Conservation (phyloP, 164 flowering plant species). For the Taxillus chinensis region DNA sequence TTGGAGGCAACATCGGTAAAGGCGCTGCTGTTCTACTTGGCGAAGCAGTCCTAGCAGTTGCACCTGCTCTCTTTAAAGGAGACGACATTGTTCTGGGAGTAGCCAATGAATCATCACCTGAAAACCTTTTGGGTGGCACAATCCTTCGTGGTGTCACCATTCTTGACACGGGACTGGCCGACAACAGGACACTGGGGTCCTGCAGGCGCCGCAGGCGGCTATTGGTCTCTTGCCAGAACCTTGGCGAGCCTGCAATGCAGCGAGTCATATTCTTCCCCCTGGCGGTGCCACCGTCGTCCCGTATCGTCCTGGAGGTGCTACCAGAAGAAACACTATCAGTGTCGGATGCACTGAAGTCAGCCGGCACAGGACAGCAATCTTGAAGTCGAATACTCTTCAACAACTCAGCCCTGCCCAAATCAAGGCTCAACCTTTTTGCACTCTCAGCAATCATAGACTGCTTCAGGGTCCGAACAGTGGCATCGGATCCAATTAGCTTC, state of each 20-base stretch:
- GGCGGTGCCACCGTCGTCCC: constrained; percentile 26
- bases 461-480: constrained; percentile 25
- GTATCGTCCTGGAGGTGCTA: constrained; percentile 62
- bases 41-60: constrained; percentile 33
- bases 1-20: constrained; percentile 30
- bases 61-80: constrained; percentile 35
- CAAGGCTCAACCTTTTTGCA: constrained; percentile 41
- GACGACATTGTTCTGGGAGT: constrained; percentile 48
- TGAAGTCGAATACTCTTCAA: constrained; percentile 17
- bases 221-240: constrained; percentile 90
- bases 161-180: constrained; percentile 39
- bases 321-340: constrained; percentile 97
- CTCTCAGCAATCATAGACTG: constrained; percentile 44
- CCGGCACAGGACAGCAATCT: constrained; percentile 36
- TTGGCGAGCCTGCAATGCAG: constrained; percentile 59
- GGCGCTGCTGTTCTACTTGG: constrained; percentile 51
- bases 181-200: constrained; percentile 62
- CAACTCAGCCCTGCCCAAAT: constrained; percentile 36
- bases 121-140: constrained; percentile 34
- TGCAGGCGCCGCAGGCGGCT: constrained; percentile 64
- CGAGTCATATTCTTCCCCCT: constrained; percentile 31
- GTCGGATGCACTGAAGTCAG: constrained; percentile 76
- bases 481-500: constrained; percentile 42
- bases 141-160: constrained; percentile 32
- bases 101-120: constrained; percentile 33